Evolutionary conservation across 345 rosid genomes (phyloP).

Genomic region (Euphorbia pulcherrima): DNA sequence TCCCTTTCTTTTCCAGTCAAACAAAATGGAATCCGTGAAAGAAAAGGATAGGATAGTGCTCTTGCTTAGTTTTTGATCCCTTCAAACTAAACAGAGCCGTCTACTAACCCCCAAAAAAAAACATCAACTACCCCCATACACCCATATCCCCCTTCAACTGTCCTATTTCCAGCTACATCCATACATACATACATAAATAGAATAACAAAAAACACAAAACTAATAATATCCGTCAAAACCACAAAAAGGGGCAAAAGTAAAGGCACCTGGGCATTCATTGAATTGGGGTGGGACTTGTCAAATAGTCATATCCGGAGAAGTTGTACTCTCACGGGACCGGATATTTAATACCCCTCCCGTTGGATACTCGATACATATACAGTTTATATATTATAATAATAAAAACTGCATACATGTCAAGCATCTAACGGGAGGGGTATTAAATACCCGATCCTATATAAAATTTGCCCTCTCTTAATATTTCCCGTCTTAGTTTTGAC

Average conservation of each 20-base stretch:
- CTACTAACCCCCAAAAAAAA: not conserved
- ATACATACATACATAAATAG: not conserved
- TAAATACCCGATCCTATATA: too few species aligned
- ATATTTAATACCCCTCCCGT: too few species aligned
- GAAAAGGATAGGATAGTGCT: not conserved
- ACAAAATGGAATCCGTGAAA: not conserved
- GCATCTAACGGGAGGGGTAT: too few species aligned
- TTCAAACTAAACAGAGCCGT: not conserved
- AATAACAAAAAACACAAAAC: too few species aligned
- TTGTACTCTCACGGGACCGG: conserved; percentile 28
- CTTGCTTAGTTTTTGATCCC: not conserved
- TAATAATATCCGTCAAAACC: not conserved
- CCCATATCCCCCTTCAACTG: too few species aligned
- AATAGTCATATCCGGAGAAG: conserved; percentile 20
- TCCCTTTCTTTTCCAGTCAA: not conserved
- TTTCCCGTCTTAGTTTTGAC: conserved; percentile 10
- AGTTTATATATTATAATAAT: too few species aligned
- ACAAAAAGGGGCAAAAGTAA: not conserved
- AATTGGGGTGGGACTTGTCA: not conserved
- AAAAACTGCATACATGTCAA: too few species aligned
- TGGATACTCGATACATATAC: too few species aligned
- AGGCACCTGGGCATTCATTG: not conserved
- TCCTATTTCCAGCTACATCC: not conserved
- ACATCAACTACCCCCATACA: conserved; percentile 16
- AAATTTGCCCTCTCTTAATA: too few species aligned